Percentiles rank a stretch among this genome's conserved stretches.
These are phyloP conservation scores for Solanum hybrid DNA, from an alignment of 305 asterid species.

Conservation along the genomic window DNA sequence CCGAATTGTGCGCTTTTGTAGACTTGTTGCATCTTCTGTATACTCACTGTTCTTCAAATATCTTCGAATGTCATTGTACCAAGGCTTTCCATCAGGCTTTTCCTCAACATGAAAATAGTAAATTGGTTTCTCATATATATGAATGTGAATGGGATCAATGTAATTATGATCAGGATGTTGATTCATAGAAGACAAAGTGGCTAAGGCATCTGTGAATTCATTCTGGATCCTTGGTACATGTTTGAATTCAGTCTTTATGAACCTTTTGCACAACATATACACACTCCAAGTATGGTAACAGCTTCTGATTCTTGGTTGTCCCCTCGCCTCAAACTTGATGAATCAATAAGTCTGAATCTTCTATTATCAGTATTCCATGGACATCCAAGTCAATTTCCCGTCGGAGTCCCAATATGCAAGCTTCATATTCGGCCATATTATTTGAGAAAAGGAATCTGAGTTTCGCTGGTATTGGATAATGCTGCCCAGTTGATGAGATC, in stretches of 20 bases:
- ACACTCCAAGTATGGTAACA: background rate
- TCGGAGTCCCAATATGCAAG: background rate
- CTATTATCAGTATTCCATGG: too few relatives aligned
- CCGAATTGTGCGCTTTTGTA: too few relatives aligned
- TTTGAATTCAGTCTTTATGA: background rate
- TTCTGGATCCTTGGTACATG: background rate
- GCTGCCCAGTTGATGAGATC: background rate
- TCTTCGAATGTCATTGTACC: background rate
- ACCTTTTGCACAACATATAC: background rate
- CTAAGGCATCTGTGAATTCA: background rate
- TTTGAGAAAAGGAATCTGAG: too few relatives aligned
- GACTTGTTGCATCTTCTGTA: background rate
- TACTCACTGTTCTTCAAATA: background rate
- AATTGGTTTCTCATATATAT: background rate
- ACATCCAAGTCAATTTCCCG: background rate
- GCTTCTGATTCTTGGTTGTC: background rate
- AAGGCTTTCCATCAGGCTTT: background rate
- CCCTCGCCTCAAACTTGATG: background rate
- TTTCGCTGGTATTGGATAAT: too few relatives aligned
- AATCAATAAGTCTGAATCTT: background rate
- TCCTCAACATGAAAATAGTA: background rate
- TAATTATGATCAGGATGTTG: background rate
- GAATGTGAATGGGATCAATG: background rate
- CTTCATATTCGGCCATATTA: background rate
- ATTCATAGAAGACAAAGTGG: background rate